Evolutionary conservation across 441 rosid genomes (phyloP).

Genomic region (Brassica balearica): DNA sequence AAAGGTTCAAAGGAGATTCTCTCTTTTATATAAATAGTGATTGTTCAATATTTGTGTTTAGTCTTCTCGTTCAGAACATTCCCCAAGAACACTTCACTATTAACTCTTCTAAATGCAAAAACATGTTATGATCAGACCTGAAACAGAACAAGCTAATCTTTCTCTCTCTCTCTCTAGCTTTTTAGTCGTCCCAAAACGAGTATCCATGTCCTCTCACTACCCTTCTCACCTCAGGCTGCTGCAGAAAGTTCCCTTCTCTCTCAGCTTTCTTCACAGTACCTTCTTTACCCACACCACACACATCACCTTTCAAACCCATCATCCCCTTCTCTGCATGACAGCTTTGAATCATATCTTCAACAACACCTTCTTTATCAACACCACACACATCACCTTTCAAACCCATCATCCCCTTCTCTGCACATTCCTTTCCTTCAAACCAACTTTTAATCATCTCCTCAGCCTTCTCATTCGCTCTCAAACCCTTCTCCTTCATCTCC

Average conservation of each 20-base stretch:
- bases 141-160: too few species aligned
- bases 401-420: too few species aligned
- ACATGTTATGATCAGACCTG: background rate
- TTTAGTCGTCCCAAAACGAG: conserved; percentile 65
- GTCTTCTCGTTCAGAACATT: too few species aligned
- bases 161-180: conserved; percentile 10
- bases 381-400: too few species aligned
- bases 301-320: conserved; percentile 39
- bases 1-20: conserved; percentile 22
- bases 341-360: too few species aligned
- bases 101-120: too few species aligned
- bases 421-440: too few species aligned
- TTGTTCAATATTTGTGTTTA: background rate
- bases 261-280: conserved; percentile 43
- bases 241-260: conserved; percentile 54
- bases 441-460: conserved; percentile 53
- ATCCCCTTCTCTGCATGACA: conserved; percentile 46
- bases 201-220: conserved; percentile 75
- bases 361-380: too few species aligned
- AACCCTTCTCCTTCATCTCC: conserved; percentile 81
- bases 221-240: conserved; percentile 66
- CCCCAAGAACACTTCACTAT: too few species aligned
- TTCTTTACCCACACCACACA: conserved; percentile 33
- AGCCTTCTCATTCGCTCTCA: conserved; percentile 69
- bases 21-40: conserved; percentile 20